phyloP scores from a whole-genome alignment of 495 filamentous ascomycete species.

The Aspergillus haitiensis region DNA sequence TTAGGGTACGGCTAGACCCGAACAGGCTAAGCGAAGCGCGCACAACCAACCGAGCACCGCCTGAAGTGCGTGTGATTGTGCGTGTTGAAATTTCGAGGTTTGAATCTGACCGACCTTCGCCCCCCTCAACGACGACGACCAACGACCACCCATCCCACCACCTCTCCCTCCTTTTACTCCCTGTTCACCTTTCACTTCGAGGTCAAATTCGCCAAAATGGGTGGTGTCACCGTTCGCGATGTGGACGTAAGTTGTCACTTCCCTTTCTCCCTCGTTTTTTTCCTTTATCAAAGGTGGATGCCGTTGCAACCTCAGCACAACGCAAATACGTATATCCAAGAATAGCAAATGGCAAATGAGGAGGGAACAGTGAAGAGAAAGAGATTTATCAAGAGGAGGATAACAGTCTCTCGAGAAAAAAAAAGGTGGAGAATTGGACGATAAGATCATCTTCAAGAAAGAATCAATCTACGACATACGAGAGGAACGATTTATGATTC shows the following conservation, averaged over 20 bases:
- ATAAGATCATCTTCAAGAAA: too few species aligned
- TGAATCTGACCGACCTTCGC: constrained; percentile 36
- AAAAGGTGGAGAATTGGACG: too few species aligned
- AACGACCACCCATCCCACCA: constrained; percentile 34
- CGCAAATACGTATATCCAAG: too few species aligned
- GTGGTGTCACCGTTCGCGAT: constrained; percentile 85
- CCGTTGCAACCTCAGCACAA: too few species aligned
- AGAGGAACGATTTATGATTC: too few species aligned
- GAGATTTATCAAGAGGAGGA: too few species aligned
- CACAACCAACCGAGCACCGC: constrained; percentile 38
- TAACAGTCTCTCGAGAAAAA: too few species aligned
- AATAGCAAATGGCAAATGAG: too few species aligned
- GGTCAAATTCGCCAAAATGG: constrained; percentile 68
- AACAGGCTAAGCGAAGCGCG: constrained; percentile 46
- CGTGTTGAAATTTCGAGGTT: constrained; percentile 46
- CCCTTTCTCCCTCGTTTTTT: constrained; percentile 22
- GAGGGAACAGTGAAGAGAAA: too few species aligned
- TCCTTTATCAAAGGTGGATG: not conserved
- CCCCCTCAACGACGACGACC: constrained; percentile 37
- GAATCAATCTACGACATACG: too few species aligned
- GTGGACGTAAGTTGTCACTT: constrained; percentile 72
- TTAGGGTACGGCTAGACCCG: constrained; percentile 50
- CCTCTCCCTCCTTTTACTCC: constrained; percentile 37
- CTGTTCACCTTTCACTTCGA: constrained; percentile 32
- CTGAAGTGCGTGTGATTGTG: constrained; percentile 30